phyloP scores from a whole-genome alignment of 176 grass and related monocot genomes.

The Poa annua region DNA sequence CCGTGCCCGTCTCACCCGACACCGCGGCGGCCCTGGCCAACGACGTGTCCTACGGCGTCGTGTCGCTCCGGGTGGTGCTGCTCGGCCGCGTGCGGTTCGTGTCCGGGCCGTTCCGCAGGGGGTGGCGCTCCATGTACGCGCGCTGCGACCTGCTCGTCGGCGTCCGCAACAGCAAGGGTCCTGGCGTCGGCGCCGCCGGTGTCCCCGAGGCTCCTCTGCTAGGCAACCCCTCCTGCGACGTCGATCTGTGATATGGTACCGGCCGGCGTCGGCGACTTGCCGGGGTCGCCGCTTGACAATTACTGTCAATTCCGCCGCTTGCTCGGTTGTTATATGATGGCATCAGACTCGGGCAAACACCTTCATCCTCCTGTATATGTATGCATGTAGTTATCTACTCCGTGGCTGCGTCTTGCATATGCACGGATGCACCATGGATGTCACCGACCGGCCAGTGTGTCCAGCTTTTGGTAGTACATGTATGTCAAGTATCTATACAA shows the following conservation, averaged over 20 bases:
- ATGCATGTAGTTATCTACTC: neutral
- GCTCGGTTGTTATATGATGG: neutral
- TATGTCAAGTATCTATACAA: no score
- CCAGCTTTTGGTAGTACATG: no score
- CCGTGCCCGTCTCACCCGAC: constrained; percentile 61
- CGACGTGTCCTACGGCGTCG: constrained; percentile 59
- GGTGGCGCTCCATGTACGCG: constrained; percentile 69
- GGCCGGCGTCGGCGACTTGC: neutral
- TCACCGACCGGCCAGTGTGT: neutral
- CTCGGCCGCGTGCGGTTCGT: constrained; percentile 74
- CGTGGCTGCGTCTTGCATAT: no score
- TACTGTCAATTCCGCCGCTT: neutral
- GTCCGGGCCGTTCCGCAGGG: constrained; percentile 55
- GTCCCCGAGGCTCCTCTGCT: constrained; percentile 55
- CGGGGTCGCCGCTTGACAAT: neutral
- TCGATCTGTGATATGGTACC: constrained; percentile 49
- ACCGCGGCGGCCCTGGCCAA: constrained; percentile 52
- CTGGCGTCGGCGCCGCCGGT: neutral
- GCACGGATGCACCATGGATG: neutral
- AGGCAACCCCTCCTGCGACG: constrained; percentile 60
- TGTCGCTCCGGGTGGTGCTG: constrained; percentile 69
- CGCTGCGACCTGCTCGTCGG: constrained; percentile 77
- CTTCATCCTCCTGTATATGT: neutral
- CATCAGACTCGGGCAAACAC: neutral
- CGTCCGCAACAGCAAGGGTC: constrained; percentile 21